A percentile compares a stretch with the other conserved stretches of the same genome.
Evolutionary conservation across 192 early-diverging fungal genomes (phyloP).

Genomic region (Backusella circina): DNA sequence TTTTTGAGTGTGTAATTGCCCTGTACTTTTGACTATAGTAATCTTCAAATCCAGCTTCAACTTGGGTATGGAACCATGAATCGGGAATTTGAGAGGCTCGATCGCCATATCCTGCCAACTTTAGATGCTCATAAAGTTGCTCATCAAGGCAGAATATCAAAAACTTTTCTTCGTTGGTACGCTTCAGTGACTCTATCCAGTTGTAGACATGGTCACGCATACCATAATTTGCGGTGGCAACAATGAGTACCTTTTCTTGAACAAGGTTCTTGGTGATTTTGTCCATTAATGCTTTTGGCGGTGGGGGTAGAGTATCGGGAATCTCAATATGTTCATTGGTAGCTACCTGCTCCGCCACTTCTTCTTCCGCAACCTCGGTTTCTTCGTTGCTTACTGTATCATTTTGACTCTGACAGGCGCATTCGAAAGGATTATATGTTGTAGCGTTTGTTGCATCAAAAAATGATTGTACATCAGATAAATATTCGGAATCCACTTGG

Average conservation of each 20-base stretch:
- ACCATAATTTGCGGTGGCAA: conserved; percentile 22
- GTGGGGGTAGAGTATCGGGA: background rate
- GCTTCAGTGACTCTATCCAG: conserved; percentile 28
- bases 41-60: background rate
- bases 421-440: background rate
- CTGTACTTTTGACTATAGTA: conserved; percentile 8
- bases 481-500: background rate
- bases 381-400: background rate
- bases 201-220: conserved; percentile 22
- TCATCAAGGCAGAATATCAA: conserved; percentile 27
- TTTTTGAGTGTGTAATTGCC: conserved; percentile 18
- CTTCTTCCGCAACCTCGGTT: background rate
- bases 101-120: conserved; percentile 7
- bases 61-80: conserved; percentile 16
- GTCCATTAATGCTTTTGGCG: conserved; percentile 4
- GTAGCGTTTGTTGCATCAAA: background rate
- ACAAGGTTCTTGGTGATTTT: conserved; percentile 14
- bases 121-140: conserved; percentile 9
- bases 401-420: background rate
- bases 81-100: conserved; percentile 15
- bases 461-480: background rate
- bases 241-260: conserved; percentile 4
- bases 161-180: conserved; percentile 13
- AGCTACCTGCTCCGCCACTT: background rate
- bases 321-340: background rate